Base-by-base conservation (phyloP, 768 basidiomycete species). In the Cyclocybe cylindracea region DNA sequence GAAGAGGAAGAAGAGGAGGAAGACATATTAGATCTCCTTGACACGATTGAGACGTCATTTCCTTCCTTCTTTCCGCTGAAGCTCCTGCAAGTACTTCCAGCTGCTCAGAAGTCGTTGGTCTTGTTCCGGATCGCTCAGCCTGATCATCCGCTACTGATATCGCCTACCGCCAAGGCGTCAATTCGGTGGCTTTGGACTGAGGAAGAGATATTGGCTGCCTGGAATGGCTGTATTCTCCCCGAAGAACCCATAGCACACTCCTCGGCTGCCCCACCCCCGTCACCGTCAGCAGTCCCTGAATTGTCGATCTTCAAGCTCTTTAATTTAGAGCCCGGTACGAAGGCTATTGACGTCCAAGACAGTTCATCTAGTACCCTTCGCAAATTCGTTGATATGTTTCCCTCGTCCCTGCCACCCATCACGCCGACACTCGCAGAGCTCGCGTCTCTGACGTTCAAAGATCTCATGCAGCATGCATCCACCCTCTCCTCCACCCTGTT, bases 401-500 rank as follows among this genome's bases (percentile, higher is more conserved):
- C 91, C 0, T 50, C 64, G 7, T 46, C 65, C 0, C 71, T 93
- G 0, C 87, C 91, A 1, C 60, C 79, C 1, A 76, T 87, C 40
- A 79, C 84, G 0, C 87, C 91, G 0, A 86, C 82, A 0, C 75
- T 90, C 10, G 49, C 74, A 3, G 80, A 84, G 36, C 76, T 94
- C 8, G 82, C 79, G 7, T 74, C 78, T n/a, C 72, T 85, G 36
- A 79, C 87, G 19, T 78, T 91, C 55, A 71, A 67, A 18, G 85
- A 82, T 29, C 82, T 89, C 7, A 64, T 79, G n/a, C 64, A 72
- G 13, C 87, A 87, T 56, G 82, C 82, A n/a, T 72, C 78, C 38
- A 74, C 73, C 6, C 77, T 95, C 45, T 89, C 91, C 0, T 71
- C 73, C 8, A 78, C 87, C 7, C 78, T 94, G 3, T 75, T 95